These are phyloP conservation scores for Novymonas esmeraldas DNA, from an alignment of 208 protist genomes.

Conservation along the genomic window DNA sequence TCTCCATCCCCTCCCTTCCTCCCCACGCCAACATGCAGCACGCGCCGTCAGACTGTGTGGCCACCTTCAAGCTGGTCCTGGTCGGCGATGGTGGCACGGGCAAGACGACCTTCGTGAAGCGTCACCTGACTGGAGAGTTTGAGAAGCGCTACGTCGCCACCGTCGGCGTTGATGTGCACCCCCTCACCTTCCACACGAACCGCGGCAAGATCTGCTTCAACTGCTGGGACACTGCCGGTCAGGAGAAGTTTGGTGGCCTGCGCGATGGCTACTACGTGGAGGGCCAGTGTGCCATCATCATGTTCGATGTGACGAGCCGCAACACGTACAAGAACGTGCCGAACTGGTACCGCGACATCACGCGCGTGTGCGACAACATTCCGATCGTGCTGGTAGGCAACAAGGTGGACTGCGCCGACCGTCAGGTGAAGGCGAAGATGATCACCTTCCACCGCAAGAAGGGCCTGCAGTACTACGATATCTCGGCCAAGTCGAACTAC, in stretches of 20 bases:
- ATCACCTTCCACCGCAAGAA: constrained; percentile 99
- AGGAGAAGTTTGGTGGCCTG: constrained; percentile 99
- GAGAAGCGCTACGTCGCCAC: constrained; percentile 99
- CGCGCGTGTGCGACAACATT: constrained; percentile 99
- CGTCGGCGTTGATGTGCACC: constrained; percentile 97
- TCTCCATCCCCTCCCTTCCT: not conserved
- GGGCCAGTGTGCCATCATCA: constrained; percentile 99
- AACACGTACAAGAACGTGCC: constrained; percentile 99
- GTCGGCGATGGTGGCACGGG: constrained; percentile 99
- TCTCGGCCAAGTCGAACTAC: constrained; percentile 99
- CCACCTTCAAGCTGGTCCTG: constrained; percentile 98
- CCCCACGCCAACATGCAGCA: constrained; percentile 30
- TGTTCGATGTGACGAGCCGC: constrained; percentile 99
- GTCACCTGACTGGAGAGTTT: constrained; percentile 99
- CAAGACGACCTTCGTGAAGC: constrained; percentile 99
- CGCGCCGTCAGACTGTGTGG: constrained; percentile 60
- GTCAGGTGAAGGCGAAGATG: constrained; percentile 99
- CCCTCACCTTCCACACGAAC: constrained; percentile 99
- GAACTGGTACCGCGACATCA: constrained; percentile 99
- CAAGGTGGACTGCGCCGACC: constrained; percentile 99
- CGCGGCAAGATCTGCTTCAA: constrained; percentile 99
- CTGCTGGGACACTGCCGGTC: constrained; percentile 99
- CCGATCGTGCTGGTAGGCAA: constrained; percentile 99
- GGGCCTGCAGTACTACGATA: constrained; percentile 99
- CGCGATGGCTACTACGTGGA: constrained; percentile 99